Conservation (phyloP, 768 basidiomycete species). For the Ramaria sp. region DNA sequence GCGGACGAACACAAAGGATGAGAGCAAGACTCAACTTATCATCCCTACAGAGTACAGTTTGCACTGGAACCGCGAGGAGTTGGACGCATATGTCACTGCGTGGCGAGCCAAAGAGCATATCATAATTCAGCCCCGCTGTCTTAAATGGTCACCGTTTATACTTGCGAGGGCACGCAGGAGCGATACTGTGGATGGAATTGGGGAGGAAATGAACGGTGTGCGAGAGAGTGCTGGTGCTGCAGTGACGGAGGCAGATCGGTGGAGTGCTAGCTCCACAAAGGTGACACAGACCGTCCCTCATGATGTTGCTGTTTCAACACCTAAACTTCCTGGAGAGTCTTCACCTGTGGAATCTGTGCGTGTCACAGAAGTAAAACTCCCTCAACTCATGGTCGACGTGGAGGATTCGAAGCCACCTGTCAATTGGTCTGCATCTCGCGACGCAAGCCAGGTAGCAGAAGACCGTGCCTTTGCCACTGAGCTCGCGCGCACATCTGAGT, state of each 20-base stretch:
- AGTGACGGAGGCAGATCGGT: background rate
- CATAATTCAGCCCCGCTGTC: conserved; percentile 27
- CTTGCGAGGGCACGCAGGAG: conserved; percentile 25
- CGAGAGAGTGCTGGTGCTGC: background rate
- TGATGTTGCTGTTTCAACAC: background rate
- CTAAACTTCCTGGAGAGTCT: background rate
- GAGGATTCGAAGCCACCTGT: background rate
- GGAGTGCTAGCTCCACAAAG: background rate
- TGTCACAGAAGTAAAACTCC: background rate
- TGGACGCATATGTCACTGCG: conserved; percentile 50
- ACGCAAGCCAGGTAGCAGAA: conserved; percentile 1
- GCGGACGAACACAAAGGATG: conserved; percentile 39
- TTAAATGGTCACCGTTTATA: conserved; percentile 94
- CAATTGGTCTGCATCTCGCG: background rate
- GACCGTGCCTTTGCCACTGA: conserved; percentile 5
- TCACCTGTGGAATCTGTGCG: background rate
- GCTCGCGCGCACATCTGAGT: background rate
- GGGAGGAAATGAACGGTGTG: background rate
- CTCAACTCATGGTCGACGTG: background rate
- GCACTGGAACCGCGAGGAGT: conserved; percentile 55
- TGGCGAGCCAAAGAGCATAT: conserved; percentile 77
- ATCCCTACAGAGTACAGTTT: conserved; percentile 66
- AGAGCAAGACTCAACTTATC: conserved; percentile 42
- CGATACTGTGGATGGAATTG: background rate
- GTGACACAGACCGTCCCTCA: background rate